These are phyloP conservation scores for Closterium sp. DNA, from an alignment of 139 green algal genomes.

Conservation along the genomic window DNA sequence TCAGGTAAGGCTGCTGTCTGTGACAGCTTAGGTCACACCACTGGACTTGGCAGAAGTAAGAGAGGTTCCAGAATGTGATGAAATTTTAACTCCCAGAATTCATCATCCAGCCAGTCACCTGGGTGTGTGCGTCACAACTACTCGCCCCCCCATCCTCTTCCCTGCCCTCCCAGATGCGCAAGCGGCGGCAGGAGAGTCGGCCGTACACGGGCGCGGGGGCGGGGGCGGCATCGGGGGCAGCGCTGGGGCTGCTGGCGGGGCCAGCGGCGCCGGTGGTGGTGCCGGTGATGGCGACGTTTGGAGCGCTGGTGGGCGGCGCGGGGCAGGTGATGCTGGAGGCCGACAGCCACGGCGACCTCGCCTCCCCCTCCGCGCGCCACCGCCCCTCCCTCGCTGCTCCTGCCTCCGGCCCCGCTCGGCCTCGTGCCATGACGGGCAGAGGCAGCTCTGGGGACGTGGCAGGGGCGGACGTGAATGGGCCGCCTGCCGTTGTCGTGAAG, in stretches of 20 bases:
- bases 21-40: not conserved
- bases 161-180: not conserved
- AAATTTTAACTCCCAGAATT: too few species aligned
- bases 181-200: constrained; percentile 1
- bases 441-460: not conserved
- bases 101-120: not conserved
- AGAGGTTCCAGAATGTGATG: not conserved
- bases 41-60: not conserved
- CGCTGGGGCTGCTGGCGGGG: constrained; percentile 27
- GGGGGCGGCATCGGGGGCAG: constrained; percentile 27
- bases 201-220: constrained; percentile 22
- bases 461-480: constrained; percentile 27
- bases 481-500: not conserved
- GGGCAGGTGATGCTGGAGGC: constrained; percentile 62
- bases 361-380: not conserved
- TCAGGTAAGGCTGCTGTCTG: constrained; percentile 12
- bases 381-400: not conserved
- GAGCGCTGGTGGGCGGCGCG: constrained; percentile 40
- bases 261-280: constrained; percentile 30
- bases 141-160: not conserved
- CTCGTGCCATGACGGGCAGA: not conserved
- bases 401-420: not conserved
- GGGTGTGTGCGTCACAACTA: not conserved
- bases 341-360: constrained; percentile 1
- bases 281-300: constrained; percentile 46